Evolutionary conservation across 2,329 filamentous ascomycete species (phyloP).

Genomic region (Alternaria conjuncta): DNA sequence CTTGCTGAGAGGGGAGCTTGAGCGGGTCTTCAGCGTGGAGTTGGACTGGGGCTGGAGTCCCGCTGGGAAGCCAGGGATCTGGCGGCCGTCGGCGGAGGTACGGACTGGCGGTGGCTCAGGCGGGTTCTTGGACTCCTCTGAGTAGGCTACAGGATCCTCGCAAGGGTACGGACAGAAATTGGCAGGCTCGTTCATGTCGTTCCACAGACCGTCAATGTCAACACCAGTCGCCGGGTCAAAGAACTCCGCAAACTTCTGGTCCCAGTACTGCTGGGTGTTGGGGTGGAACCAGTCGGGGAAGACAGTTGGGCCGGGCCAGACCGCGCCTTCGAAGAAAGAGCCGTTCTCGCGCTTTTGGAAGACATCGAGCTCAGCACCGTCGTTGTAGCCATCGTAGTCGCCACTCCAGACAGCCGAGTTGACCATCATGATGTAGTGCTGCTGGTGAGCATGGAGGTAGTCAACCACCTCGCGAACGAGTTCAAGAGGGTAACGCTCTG

Average conservation of each 20-base stretch:
- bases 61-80: slow-evolving; percentile 72
- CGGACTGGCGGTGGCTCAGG: slow-evolving; percentile 70
- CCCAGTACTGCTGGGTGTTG: slow-evolving; percentile 71
- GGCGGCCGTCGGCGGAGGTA: slow-evolving; percentile 60
- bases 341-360: slow-evolving; percentile 64
- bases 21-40: slow-evolving; percentile 16
- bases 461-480: slow-evolving; percentile 69
- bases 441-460: slow-evolving; percentile 69
- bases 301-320: slow-evolving; percentile 77
- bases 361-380: slow-evolving; percentile 63
- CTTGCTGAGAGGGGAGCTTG: slow-evolving; percentile 7
- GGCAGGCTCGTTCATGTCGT: slow-evolving; percentile 48
- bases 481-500: slow-evolving; percentile 66
- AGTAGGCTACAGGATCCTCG: slow-evolving; percentile 47
- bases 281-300: slow-evolving; percentile 80
- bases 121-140: slow-evolving; percentile 58
- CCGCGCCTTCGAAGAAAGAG: slow-evolving; percentile 66
- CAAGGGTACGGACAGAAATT: slow-evolving; percentile 57
- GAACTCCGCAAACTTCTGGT: slow-evolving; percentile 69
- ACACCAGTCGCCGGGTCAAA: slow-evolving; percentile 69
- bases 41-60: slow-evolving; percentile 65
- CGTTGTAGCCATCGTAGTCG: slow-evolving; percentile 63
- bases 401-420: slow-evolving; percentile 67
- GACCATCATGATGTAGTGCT: slow-evolving; percentile 80
- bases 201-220: slow-evolving; percentile 76